These are phyloP conservation scores for Chalaropsis thielavioides DNA, from an alignment of 2,329 filamentous ascomycete species.

Conservation along the genomic window DNA sequence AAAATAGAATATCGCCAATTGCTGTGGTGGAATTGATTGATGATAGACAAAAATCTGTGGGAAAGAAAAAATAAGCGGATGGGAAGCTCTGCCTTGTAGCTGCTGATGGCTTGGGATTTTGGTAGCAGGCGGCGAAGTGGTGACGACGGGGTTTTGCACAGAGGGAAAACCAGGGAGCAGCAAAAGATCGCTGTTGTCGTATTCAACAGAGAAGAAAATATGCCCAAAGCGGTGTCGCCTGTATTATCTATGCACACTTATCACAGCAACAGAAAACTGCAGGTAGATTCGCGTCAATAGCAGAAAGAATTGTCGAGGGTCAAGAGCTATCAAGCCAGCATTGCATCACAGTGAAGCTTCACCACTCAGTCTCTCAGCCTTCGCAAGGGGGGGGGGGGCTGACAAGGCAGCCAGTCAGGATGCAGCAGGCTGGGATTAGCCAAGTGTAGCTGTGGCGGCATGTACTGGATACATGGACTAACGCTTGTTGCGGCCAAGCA, in stretches of 20 bases:
- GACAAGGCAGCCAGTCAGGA: constrained; percentile 2
- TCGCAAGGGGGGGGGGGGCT: background rate
- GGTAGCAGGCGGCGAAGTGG: constrained; percentile 13
- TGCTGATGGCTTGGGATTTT: background rate
- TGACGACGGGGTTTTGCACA: constrained; percentile 9
- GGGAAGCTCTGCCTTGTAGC: background rate
- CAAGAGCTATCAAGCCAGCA: background rate
- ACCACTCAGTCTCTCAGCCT: background rate
- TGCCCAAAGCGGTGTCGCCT: background rate
- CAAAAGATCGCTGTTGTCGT: background rate
- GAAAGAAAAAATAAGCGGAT: background rate
- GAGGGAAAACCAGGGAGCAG: background rate
- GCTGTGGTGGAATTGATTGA: background rate
- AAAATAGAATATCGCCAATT: background rate
- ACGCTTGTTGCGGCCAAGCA: too few relatives aligned
- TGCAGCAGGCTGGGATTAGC: background rate
- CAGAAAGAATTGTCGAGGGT: background rate
- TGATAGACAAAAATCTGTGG: background rate
- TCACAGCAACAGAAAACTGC: background rate
- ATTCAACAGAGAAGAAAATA: background rate
- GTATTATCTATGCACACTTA: background rate
- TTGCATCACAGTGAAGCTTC: background rate
- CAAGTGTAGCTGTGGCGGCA: too few relatives aligned
- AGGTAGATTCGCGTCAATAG: background rate
- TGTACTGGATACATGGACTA: too few relatives aligned